phyloP scores from a whole-genome alignment of 495 filamentous ascomycete genomes.

The Penicillium coprophilum region DNA sequence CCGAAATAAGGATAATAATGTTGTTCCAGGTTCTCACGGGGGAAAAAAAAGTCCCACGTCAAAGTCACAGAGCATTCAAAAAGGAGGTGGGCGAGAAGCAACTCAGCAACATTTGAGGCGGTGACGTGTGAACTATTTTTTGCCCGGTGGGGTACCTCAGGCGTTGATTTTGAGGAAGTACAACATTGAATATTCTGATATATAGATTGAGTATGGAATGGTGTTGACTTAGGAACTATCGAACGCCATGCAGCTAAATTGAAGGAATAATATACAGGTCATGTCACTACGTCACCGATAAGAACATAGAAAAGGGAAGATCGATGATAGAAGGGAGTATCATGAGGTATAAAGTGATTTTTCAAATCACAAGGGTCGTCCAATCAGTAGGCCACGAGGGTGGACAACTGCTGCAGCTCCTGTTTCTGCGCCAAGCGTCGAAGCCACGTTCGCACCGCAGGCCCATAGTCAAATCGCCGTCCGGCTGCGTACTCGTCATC shows the following conservation, averaged over 20 bases:
- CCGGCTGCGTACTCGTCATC: conserved; percentile 50
- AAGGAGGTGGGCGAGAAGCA: conserved; percentile 5
- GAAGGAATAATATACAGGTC: neutral
- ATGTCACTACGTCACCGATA: neutral
- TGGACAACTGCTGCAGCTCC: conserved; percentile 30
- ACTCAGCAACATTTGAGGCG: conserved; percentile 23
- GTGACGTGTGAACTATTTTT: conserved; percentile 36
- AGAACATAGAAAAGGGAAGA: neutral
- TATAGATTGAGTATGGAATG: neutral
- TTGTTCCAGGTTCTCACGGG: neutral
- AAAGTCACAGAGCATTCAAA: neutral
- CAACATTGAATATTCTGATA: neutral
- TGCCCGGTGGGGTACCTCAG: conserved; percentile 11
- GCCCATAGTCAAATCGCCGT: conserved; percentile 49
- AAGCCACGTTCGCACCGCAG: conserved; percentile 46
- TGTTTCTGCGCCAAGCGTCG: conserved; percentile 45
- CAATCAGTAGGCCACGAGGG: conserved; percentile 14
- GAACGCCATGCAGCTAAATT: neutral
- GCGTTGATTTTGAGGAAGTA: too few relatives aligned
- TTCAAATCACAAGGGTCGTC: neutral
- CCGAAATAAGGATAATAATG: conserved; percentile 5
- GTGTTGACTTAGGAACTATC: neutral
- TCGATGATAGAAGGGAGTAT: conserved; percentile 2
- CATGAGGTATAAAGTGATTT: neutral
- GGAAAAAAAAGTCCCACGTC: neutral